A percentile compares a stretch with the other conserved stretches of the same genome.
phyloP scores from a whole-genome alignment of 2,329 filamentous ascomycete species.

The Diplodia intermedia region DNA sequence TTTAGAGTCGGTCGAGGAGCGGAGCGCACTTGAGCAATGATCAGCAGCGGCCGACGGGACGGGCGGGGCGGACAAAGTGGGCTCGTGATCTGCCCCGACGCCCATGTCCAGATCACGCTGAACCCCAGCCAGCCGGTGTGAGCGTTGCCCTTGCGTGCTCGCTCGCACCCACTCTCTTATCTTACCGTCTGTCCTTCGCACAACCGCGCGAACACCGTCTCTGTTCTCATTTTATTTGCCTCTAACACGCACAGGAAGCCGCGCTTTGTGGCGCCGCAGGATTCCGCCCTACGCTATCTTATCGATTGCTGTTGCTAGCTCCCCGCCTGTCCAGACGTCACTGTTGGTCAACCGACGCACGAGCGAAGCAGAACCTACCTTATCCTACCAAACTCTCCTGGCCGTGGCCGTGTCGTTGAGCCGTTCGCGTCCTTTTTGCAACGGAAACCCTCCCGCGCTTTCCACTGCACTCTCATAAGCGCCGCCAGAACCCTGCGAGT shows the following conservation, averaged over 20 bases:
- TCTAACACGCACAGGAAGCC: background rate
- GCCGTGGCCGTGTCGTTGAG: no score
- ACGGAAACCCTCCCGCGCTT: background rate
- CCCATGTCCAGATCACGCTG: constrained; percentile 12
- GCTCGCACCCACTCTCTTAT: background rate
- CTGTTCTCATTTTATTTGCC: background rate
- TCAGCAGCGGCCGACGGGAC: background rate
- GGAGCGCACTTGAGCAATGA: background rate
- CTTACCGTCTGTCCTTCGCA: background rate
- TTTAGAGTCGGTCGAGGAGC: background rate
- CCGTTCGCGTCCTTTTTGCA: background rate
- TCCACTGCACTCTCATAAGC: background rate
- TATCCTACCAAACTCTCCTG: background rate
- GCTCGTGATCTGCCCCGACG: constrained; percentile 29
- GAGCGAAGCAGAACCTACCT: background rate
- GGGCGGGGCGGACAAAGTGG: constrained; percentile 1
- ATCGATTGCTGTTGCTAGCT: constrained; percentile 24
- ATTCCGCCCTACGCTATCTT: constrained; percentile 26
- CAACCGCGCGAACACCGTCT: background rate
- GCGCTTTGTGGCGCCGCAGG: constrained; percentile 21
- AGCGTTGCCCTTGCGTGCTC: background rate
- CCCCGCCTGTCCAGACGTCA: constrained; percentile 12
- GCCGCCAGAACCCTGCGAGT: background rate
- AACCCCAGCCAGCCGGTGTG: constrained; percentile 17
- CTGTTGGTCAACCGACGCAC: background rate